Conservation (phyloP, 1,284 basidiomycete genomes). For the Puccinia sorghi region DNA sequence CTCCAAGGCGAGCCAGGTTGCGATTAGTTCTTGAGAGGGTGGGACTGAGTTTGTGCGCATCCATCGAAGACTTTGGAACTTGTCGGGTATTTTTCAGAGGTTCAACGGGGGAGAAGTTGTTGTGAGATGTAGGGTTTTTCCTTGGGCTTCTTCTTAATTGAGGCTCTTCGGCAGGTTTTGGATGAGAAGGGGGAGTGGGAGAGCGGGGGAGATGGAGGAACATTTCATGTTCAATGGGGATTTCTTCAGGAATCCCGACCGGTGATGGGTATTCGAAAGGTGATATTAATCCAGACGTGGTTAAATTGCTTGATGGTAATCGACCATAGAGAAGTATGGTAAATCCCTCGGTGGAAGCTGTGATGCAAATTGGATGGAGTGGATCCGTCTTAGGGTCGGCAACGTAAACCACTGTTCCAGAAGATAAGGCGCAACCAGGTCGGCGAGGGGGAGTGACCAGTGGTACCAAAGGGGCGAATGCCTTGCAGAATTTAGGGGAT, state of each 20-base stretch:
- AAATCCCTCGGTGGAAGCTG: slow-evolving; percentile 48
- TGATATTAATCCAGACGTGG: slow-evolving; percentile 11
- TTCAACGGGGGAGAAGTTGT: slow-evolving; percentile 24
- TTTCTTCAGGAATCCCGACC: slow-evolving; percentile 15
- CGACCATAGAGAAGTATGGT: slow-evolving; percentile 44
- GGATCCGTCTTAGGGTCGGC: slow-evolving; percentile 42
- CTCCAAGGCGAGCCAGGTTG: slow-evolving; percentile 15
- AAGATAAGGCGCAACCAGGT: slow-evolving; percentile 30
- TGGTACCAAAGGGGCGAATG: slow-evolving; percentile 27
- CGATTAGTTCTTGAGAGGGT: slow-evolving; percentile 12
- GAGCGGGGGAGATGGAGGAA: slow-evolving; percentile 23
- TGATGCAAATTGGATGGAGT: slow-evolving; percentile 43
- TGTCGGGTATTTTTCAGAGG: not conserved
- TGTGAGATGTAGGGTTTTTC: slow-evolving; percentile 24
- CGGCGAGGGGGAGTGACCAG: slow-evolving; percentile 37
- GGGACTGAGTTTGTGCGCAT: slow-evolving; percentile 22
- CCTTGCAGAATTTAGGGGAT: slow-evolving; percentile 35
- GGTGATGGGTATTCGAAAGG: slow-evolving; percentile 23
- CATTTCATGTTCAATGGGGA: not conserved
- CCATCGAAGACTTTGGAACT: not conserved
- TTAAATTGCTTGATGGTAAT: slow-evolving; percentile 19
- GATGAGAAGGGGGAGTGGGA: slow-evolving; percentile 28
- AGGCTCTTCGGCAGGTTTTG: slow-evolving; percentile 19
- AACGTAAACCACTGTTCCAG: slow-evolving; percentile 46
- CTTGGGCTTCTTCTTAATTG: slow-evolving; percentile 42